phyloP scores from a whole-genome alignment of 129 eudicot genomes.

The Pulicaria dysenterica region DNA sequence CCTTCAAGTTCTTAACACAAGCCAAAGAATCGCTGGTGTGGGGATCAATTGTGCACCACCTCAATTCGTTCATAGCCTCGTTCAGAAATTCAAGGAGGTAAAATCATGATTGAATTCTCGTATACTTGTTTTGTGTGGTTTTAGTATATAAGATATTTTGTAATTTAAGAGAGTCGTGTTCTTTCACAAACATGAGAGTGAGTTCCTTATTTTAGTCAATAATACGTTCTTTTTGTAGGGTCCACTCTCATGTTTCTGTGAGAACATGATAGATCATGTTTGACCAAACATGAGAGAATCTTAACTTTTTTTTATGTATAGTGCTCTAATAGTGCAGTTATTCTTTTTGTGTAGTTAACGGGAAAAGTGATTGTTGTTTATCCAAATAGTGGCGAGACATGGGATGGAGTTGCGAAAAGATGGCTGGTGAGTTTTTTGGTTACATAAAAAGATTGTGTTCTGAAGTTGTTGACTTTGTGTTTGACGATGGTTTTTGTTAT shows the following conservation, averaged over 20 bases:
- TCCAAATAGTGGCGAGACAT: conserved; percentile 85
- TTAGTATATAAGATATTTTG: too few species aligned
- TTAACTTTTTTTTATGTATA: too few species aligned
- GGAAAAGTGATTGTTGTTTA: conserved; percentile 70
- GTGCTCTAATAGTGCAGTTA: too few species aligned
- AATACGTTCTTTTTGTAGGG: too few species aligned
- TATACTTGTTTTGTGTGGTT: background rate
- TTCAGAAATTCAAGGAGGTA: conserved; percentile 74
- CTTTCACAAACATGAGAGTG: too few species aligned
- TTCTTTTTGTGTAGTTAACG: conserved; percentile 47
- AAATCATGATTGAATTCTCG: background rate
- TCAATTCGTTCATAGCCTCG: conserved; percentile 61
- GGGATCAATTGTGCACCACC: conserved; percentile 98
- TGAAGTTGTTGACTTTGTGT: background rate
- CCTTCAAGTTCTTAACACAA: conserved; percentile 51
- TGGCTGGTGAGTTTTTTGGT: conserved; percentile 72
- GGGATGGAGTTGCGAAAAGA: conserved; percentile 80
- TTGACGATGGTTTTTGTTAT: conserved; percentile 10
- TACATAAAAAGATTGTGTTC: background rate
- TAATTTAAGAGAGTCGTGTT: too few species aligned
- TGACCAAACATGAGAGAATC: too few species aligned
- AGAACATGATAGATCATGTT: too few species aligned
- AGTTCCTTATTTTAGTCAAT: too few species aligned
- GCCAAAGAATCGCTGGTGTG: conserved; percentile 53
- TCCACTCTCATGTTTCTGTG: too few species aligned